A percentile compares a stretch with the other conserved stretches of the same genome.
phyloP scores from a whole-genome alignment of 805 yeast species.

The Ogataea nonfermentans region DNA sequence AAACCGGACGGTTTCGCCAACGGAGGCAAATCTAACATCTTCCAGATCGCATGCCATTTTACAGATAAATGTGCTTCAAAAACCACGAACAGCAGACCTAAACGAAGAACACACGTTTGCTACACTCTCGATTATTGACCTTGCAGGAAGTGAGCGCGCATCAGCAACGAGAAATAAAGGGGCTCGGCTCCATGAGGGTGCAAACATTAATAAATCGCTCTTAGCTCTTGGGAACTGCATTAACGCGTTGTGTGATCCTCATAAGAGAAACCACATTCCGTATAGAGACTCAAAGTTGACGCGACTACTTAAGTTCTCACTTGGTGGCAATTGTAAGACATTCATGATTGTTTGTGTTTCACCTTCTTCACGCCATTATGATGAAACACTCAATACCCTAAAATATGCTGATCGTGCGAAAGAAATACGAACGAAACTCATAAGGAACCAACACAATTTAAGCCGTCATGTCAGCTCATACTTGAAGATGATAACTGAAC shows the following conservation, averaged over 20 bases:
- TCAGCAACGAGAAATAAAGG: conserved; percentile 87
- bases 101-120: conserved; percentile 71
- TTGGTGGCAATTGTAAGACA: conserved; percentile 93
- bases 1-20: conserved; percentile 80
- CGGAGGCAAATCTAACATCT: conserved; percentile 87
- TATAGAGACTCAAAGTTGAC: conserved; percentile 90
- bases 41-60: conserved; percentile 93
- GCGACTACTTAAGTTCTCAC: conserved; percentile 77
- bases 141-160: conserved; percentile 96
- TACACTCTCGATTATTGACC: conserved; percentile 81
- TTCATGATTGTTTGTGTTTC: conserved; percentile 95
- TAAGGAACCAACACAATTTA: conserved; percentile 69
- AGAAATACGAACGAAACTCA: conserved; percentile 78
- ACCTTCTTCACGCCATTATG: conserved; percentile 84
- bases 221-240: conserved; percentile 92
- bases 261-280: conserved; percentile 73
- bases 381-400: conserved; percentile 87
- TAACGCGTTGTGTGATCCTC: conserved; percentile 80
- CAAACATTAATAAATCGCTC: conserved; percentile 85
- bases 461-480: conserved; percentile 85
- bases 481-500: conserved; percentile 79
- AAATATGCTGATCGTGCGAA: conserved; percentile 92
- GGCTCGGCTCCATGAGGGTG: conserved; percentile 80
- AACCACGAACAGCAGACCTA: conserved; percentile 57
- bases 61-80: conserved; percentile 68